Conservation (phyloP, 176 grass and related monocot species). For the Oryza coarctata region DNA sequence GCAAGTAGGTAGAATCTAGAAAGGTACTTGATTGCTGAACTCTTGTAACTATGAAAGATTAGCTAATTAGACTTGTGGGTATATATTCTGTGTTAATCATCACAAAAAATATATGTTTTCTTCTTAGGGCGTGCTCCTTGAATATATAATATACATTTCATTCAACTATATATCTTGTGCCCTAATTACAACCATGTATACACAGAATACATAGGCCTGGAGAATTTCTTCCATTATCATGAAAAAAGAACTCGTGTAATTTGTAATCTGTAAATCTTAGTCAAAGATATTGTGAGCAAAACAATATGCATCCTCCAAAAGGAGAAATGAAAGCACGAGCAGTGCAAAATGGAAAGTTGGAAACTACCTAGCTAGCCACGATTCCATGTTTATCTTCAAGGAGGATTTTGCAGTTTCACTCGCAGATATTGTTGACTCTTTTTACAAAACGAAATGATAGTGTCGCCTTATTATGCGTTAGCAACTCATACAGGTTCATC, state of each 20-base stretch:
- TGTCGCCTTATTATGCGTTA: background rate
- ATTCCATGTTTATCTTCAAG: background rate
- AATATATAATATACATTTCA: background rate
- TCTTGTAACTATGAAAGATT: background rate
- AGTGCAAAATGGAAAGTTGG: background rate
- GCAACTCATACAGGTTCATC: background rate
- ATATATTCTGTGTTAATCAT: background rate
- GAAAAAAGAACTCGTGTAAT: background rate
- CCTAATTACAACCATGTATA: too few species aligned
- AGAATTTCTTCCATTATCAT: too few species aligned
- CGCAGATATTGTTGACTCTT: background rate
- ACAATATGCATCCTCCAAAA: background rate
- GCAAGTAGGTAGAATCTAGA: background rate
- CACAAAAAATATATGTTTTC: background rate
- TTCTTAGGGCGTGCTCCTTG: background rate
- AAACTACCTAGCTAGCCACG: too few species aligned
- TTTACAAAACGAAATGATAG: background rate
- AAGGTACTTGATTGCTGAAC: background rate
- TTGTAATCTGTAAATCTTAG: background rate
- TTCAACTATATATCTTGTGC: background rate
- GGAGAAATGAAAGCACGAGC: background rate
- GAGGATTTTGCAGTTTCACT: background rate
- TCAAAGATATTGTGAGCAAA: background rate
- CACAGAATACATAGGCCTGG: too few species aligned
- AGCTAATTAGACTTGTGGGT: background rate